A percentile compares a stretch with the other conserved stretches of the same genome.
Conservation (phyloP, 768 basidiomycete genomes). For the Termitomyces bulborhizus region DNA sequence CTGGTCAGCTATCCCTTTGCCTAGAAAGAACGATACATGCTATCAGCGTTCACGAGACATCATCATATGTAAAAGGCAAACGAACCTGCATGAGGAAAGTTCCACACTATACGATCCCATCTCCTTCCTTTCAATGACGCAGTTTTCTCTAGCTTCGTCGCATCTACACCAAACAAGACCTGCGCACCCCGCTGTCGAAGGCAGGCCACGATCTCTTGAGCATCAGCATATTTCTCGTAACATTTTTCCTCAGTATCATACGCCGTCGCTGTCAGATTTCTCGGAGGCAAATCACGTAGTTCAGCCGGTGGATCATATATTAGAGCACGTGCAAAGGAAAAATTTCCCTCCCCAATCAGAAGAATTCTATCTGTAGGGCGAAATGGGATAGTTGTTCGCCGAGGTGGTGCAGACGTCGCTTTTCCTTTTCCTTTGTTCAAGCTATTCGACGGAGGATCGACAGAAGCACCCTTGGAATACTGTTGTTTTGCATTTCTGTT, state of each 20-base stretch:
- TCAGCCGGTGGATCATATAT: conserved; percentile 40
- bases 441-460: neutral
- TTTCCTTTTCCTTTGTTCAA: conserved; percentile 31
- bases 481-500: conserved; percentile 24
- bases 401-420: conserved; percentile 24
- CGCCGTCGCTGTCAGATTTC: conserved; percentile 78
- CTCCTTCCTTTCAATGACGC: conserved; percentile 49
- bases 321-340: conserved; percentile 83
- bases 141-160: conserved; percentile 62
- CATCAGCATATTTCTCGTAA: conserved; percentile 78
- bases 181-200: conserved; percentile 56
- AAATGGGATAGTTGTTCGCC: conserved; percentile 58
- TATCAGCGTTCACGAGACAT: neutral
- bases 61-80: neutral
- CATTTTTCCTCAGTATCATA: conserved; percentile 78
- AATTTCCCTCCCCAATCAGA: conserved; percentile 91
- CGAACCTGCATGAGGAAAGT: conserved; percentile 92
- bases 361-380: conserved; percentile 58
- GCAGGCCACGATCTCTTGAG: conserved; percentile 46
- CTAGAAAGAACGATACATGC: conserved; percentile 26
- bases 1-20: conserved; percentile 88
- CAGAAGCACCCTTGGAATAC: conserved; percentile 9
- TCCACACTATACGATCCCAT: conserved; percentile 86
- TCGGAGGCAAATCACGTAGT: conserved; percentile 48
- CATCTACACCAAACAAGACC: conserved; percentile 82